Evolutionary conservation across 106 monocot species (phyloP).

Genomic region (Phalaenopsis equestris): DNA sequence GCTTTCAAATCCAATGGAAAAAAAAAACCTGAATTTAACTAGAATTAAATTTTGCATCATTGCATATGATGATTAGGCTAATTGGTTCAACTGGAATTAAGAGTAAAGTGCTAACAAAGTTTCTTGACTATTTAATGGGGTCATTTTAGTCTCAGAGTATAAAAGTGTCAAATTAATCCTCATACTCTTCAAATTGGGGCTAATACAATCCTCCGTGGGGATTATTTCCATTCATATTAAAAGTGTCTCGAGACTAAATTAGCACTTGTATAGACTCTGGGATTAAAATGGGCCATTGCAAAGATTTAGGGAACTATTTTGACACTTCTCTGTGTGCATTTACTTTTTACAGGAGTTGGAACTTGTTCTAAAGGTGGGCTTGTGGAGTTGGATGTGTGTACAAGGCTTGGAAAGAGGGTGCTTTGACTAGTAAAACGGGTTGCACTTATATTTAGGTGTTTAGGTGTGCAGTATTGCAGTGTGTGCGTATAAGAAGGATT

Average conservation of each 20-base stretch:
- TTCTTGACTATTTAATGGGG: too few species aligned
- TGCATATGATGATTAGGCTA: background rate
- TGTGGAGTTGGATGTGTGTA: background rate
- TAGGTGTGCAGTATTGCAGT: background rate
- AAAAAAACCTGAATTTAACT: constrained; percentile 3
- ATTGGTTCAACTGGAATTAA: background rate
- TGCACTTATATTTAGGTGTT: background rate
- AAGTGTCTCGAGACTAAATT: too few species aligned
- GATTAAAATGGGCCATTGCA: too few species aligned
- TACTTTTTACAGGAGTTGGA: background rate
- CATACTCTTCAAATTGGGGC: too few species aligned
- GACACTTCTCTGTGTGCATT: background rate
- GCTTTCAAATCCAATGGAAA: too few species aligned
- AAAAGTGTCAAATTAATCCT: too few species aligned
- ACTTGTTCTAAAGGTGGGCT: background rate
- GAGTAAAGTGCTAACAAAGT: too few species aligned
- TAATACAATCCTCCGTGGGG: too few species aligned
- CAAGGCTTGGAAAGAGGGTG: background rate
- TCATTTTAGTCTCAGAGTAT: too few species aligned
- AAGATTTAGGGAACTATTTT: too few species aligned
- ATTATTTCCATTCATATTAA: too few species aligned
- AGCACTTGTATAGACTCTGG: too few species aligned
- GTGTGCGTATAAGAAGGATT: background rate
- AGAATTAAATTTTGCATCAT: background rate
- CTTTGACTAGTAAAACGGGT: background rate